phyloP scores from a whole-genome alignment of 495 filamentous ascomycete genomes.

The Neurospora sp. region DNA sequence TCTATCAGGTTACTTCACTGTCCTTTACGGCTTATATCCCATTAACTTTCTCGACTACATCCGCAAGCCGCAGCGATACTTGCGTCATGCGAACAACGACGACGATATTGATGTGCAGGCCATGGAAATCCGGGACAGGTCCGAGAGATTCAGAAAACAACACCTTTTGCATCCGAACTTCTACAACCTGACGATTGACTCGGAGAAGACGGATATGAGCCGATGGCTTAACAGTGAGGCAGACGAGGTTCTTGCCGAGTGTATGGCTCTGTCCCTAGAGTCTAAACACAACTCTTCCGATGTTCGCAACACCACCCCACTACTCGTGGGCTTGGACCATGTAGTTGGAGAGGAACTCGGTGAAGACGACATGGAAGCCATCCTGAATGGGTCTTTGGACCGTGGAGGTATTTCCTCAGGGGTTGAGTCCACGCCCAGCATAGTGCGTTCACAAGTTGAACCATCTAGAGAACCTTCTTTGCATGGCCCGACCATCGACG shows the following conservation, averaged over 20 bases:
- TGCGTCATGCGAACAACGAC: constrained; percentile 51
- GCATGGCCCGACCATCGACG: background rate
- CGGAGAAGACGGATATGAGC: constrained; percentile 57
- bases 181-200: constrained; percentile 56
- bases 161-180: constrained; percentile 69
- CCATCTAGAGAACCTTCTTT: constrained; percentile 12
- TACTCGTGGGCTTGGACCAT: background rate
- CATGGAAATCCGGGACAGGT: constrained; percentile 55
- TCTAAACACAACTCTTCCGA: constrained; percentile 7
- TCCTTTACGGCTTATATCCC: constrained; percentile 70
- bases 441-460: constrained; percentile 13
- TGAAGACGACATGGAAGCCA: constrained; percentile 10
- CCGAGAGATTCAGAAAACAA: constrained; percentile 53
- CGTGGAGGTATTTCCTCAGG: background rate
- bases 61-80: constrained; percentile 59
- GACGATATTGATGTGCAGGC: constrained; percentile 64
- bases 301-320: background rate
- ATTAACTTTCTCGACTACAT: constrained; percentile 71
- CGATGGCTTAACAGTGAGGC: constrained; percentile 65
- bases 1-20: constrained; percentile 66
- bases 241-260: constrained; percentile 59
- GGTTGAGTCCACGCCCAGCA: background rate
- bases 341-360: constrained; percentile 10
- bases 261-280: constrained; percentile 42
- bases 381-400: background rate